These are phyloP conservation scores for Vitis vinifera DNA, from an alignment of 164 flowering plant genomes.

Conservation along the genomic window DNA sequence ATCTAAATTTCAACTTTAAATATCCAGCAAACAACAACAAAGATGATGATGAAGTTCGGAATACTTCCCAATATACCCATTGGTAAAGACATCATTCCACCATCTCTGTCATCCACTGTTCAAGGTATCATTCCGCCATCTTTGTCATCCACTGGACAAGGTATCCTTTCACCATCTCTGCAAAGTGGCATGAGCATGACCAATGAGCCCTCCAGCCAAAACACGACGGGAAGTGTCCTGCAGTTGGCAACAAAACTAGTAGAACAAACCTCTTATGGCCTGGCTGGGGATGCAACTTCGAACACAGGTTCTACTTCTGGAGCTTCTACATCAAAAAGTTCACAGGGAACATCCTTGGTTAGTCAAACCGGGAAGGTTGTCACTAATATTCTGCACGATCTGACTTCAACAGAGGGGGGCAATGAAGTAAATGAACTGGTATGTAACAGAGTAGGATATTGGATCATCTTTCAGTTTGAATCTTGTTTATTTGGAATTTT, in stretches of 20 bases:
- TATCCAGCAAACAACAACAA: constrained; percentile 52
- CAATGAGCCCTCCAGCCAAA: constrained; percentile 36
- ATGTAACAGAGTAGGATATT: constrained; percentile 14
- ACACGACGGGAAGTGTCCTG: constrained; percentile 32
- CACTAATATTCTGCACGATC: constrained; percentile 59
- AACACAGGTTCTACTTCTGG: constrained; percentile 17
- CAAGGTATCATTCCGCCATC: constrained; percentile 45
- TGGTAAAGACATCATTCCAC: constrained; percentile 2
- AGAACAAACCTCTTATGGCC: constrained; percentile 22
- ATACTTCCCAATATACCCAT: constrained; percentile 37
- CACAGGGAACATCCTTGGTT: constrained; percentile 30
- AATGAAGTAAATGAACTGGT: constrained; percentile 43
- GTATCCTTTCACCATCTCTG: constrained; percentile 46
- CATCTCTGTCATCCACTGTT: constrained; percentile 13
- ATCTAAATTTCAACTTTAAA: constrained; percentile 11
- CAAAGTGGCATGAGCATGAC: constrained; percentile 36
- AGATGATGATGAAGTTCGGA: constrained; percentile 67
- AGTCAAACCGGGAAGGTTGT: constrained; percentile 68
- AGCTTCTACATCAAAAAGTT: constrained; percentile 24
- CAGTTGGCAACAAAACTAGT: constrained; percentile 33
- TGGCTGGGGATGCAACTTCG: constrained; percentile 19
- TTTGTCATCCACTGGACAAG: constrained; percentile 28
- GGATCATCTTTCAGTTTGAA: neutral
- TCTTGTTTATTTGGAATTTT: neutral
- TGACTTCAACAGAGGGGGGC: constrained; percentile 46